These are phyloP conservation scores for Ophidiomyces ophidiicola DNA, from an alignment of 2,329 filamentous ascomycete species.

Conservation along the genomic window DNA sequence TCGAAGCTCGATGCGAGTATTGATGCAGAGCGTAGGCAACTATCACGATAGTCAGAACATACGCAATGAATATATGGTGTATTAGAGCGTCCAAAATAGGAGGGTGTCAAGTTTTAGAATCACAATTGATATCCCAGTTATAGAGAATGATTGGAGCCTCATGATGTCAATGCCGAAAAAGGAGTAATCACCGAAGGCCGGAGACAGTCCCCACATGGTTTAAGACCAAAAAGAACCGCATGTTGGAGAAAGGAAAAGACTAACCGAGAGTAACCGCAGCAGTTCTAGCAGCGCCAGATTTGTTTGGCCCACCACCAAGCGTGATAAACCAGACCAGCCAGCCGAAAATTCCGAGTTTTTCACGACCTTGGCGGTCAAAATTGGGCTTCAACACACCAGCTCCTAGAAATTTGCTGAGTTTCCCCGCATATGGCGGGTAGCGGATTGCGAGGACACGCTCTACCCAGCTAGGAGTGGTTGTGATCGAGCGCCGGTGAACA, in stretches of 20 bases:
- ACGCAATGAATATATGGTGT: not conserved
- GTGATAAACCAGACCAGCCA: constrained; percentile 32
- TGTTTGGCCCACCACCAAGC: constrained; percentile 31
- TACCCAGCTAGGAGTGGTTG: constrained; percentile 48
- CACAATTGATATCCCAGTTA: not conserved
- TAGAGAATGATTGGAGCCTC: too few relatives aligned
- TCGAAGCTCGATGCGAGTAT: constrained; percentile 26
- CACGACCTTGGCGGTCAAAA: constrained; percentile 47
- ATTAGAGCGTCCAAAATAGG: not conserved
- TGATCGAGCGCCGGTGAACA: constrained; percentile 48
- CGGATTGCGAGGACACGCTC: constrained; percentile 45
- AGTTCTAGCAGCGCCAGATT: constrained; percentile 27
- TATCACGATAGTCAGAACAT: constrained; percentile 5
- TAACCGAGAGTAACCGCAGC: constrained; percentile 30
- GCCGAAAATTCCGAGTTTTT: constrained; percentile 23
- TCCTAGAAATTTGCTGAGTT: constrained; percentile 40
- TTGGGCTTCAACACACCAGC: constrained; percentile 45
- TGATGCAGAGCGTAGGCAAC: constrained; percentile 20
- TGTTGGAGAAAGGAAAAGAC: constrained; percentile 18
- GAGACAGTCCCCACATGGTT: too few relatives aligned
- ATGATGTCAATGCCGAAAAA: too few relatives aligned
- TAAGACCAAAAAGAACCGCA: not conserved
- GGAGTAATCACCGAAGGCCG: too few relatives aligned
- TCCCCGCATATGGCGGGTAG: constrained; percentile 50
- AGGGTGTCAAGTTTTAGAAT: not conserved